Evolutionary conservation across 805 yeast genomes (phyloP), one percentile per base, ranked within the genome.

Genomic region (Suhomyces vadensis): DNA sequence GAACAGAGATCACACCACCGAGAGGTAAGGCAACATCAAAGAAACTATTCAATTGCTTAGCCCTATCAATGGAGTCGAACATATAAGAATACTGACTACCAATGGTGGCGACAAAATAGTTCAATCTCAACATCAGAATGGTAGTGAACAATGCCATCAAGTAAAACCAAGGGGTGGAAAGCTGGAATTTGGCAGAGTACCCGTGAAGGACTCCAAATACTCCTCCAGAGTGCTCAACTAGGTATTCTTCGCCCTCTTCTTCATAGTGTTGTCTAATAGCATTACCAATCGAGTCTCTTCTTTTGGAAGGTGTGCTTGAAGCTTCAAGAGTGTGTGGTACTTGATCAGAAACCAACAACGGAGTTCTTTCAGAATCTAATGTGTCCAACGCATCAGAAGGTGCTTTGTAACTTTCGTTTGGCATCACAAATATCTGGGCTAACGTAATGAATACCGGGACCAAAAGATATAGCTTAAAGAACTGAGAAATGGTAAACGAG

Each of bases 41-140:
- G 38, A 76, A 56, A 46, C 61, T 66, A 55, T 77, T 78, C 49
- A 78, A 66, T 17, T 54, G 44, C 31, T 65, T 67, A 3, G 81
- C 78, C 25, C 41, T 46, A 7, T 49, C 46, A 11, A 61, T 47
- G 0, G 79, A 75, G 14, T 63, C 63, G 35, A 78, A 63, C 42
- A 78, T 55, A 51, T 61, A 78, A 9, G 73, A 58, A 53, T 78
- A 78, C 55, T 78, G 83, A n/a, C 82, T 69, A 41, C 74, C 71
- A 45, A 78, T 67, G 13, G 83, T 78, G 19, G 83, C 82, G 39
- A 78, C 83, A 57, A 78, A 78, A 60, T 78, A 78, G 60, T 78
- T 78, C 43, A 78, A 61, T 53, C 83, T 63, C 47, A 78, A 65
- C 83, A 78, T 78, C 60, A 74, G 81, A 46, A 78, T 70, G 16